Base-by-base conservation (phyloP, 306 rosid genomes). In the Sicyos baderoa region DNA sequence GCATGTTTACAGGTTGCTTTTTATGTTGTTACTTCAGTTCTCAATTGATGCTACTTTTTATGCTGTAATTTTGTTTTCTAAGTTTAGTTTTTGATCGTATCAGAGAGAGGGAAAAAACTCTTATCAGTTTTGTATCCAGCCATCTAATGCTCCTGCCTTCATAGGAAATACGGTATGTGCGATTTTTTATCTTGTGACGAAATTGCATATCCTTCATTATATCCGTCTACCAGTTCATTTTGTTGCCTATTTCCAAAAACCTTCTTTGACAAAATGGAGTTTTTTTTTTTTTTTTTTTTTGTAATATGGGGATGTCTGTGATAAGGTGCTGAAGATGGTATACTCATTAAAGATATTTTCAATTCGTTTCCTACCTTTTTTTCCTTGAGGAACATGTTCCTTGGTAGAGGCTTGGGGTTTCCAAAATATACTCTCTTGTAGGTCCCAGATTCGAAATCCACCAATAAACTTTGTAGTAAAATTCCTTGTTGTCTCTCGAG, bases 121-220 rank as follows among this genome's bases (percentile, higher is more conserved):
- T 63, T 93, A 88, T 69, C 98, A 88, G 77, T 90, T 93, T 84
- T 79, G 86, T 71, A 79, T 93, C 54, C 99, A 93, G 90, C 99
- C 96, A 22, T 88, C 96, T 15, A 81, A 84, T 82, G 93, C 91
- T 63, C 82, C 94, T 0, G 94, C 99, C 64, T 93, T 93, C 75
- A 85, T 90, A 40, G 99, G 99, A 77, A 93, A 82, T 79, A 89
- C 97, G 79, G 99, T 93, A 80, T 76, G 89, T 78, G 16, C 74
- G 63, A 58, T 35, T 18, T 49, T 48, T 15, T 56, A 16, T 72
- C 60, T 40, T 25, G 52, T 62, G 22, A 42, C 52, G n/a, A 44
- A 16, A 73, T 6, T 49, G 42, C 37, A 19, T 52, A 17, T 57
- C 27, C 67, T 27, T 44, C 40, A 7, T 61, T 61, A 0, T 62